Base-by-base conservation (phyloP, 345 rosid species). In the Hypericum androsaemum region DNA sequence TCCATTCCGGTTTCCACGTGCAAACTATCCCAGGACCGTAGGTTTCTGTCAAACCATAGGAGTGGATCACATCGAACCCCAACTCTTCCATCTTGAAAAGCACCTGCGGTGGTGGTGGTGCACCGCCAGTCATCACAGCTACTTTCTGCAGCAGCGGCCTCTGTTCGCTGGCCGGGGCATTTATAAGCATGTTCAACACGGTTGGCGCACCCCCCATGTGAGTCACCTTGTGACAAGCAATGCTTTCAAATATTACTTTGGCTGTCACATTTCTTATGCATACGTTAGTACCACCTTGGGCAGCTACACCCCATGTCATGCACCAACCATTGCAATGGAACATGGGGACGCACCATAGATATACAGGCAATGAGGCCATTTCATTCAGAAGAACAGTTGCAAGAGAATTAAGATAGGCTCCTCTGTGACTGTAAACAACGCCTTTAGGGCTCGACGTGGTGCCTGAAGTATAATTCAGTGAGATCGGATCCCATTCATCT, bases 291-390 rank as follows among this genome's bases (percentile, higher is more conserved):
- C 95, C 97, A 4, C 97, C 97, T 41, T 71, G 86, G 0, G 95
- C 95, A 0, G 95, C 88, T 39, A 89, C 62, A 7, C 94, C 97
- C 97, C 97, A 89, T 8, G 61, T 37, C 3, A 89, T 83, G 45
- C 90, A 83, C 96, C 98, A 87, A 0, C 96, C 96, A 6, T 87
- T 90, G 61, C 94, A 84, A 43, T 87, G 98, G 69, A 90, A 90
- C 92, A 90, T 84, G 0, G 98, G 98, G 9, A 90, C 90, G 0
- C 90, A 82, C 96, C 98, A 90, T 6, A 90, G 53, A 50, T 84
- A 90, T 1, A 80, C 78, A 0, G 89, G 87, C 75, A 62, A 57
- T 0, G 80, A 43, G 0, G 53, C 68, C 74, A 86, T 77, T 11
- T 63, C 79, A 14, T 74, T 82, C 55, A 84, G 79, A 28, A 79